These are phyloP conservation scores for Alloascoidea africana DNA, from an alignment of 805 yeast species.

Conservation along the genomic window DNA sequence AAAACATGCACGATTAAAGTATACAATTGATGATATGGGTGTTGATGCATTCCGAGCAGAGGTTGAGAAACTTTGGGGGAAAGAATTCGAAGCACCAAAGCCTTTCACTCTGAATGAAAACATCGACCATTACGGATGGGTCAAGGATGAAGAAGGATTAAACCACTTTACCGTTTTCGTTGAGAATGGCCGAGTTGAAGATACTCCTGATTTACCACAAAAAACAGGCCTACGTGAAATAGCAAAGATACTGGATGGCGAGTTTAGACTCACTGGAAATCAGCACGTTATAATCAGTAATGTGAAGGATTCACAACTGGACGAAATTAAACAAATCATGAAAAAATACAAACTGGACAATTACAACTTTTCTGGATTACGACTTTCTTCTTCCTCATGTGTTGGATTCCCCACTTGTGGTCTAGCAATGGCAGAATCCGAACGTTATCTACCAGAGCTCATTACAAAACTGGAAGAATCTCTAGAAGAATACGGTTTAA, in stretches of 20 bases:
- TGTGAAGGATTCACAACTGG: slow-evolving; percentile 54
- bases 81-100: slow-evolving; percentile 52
- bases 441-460: slow-evolving; percentile 71
- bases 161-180: slow-evolving; percentile 90
- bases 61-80: slow-evolving; percentile 77
- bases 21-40: slow-evolving; percentile 91
- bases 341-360: slow-evolving; percentile 71
- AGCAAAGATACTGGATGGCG: slow-evolving; percentile 67
- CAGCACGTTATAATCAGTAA: slow-evolving; percentile 77
- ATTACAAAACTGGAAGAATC: slow-evolving; percentile 73
- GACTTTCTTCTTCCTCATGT: slow-evolving; percentile 90
- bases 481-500: slow-evolving; percentile 80
- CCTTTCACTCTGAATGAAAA: slow-evolving; percentile 73
- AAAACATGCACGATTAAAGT: slow-evolving; percentile 95
- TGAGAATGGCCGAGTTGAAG: slow-evolving; percentile 94
- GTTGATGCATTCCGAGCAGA: slow-evolving; percentile 64
- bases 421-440: slow-evolving; percentile 96
- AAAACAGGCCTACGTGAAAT: slow-evolving; percentile 72
- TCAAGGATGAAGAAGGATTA: slow-evolving; percentile 64
- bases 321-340: slow-evolving; percentile 44
- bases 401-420: slow-evolving; percentile 99
- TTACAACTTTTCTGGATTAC: slow-evolving; percentile 64
- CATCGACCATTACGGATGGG: slow-evolving; percentile 90
- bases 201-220: slow-evolving; percentile 80
- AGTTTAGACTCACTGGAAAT: slow-evolving; percentile 89